Evolutionary conservation across 768 basidiomycete genomes (phyloP).

Genomic region (Mycena rebaudengoi): DNA sequence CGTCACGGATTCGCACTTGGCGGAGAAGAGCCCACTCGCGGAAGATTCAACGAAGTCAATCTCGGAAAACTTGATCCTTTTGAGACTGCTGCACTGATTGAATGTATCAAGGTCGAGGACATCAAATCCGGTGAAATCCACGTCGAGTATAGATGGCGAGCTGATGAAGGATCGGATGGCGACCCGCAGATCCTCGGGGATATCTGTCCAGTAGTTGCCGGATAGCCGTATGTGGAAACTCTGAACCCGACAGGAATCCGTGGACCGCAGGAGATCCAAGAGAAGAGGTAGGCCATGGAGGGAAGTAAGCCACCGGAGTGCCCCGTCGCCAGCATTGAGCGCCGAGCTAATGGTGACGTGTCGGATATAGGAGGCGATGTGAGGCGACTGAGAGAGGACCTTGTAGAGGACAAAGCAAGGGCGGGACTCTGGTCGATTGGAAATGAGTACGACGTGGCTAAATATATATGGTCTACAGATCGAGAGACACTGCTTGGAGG

Average conservation of each 20-base stretch:
- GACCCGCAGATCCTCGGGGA: background rate
- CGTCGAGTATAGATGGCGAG: background rate
- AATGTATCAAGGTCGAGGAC: background rate
- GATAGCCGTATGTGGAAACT: constrained; percentile 12
- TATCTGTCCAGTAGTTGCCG: background rate
- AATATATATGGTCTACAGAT: constrained; percentile 1
- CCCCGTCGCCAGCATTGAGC: background rate
- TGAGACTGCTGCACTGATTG: background rate
- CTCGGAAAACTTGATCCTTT: constrained; percentile 10
- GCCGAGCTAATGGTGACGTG: constrained; percentile 4
- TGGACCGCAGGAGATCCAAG: background rate
- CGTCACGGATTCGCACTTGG: background rate
- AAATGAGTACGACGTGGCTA: background rate
- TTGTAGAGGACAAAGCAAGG: background rate
- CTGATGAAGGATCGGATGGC: constrained; percentile 4
- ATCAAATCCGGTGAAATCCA: constrained; percentile 15
- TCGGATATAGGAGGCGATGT: constrained; percentile 7
- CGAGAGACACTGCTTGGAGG: constrained; percentile 6
- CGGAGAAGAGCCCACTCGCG: background rate
- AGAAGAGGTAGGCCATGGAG: constrained; percentile 2
- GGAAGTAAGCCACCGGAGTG: background rate
- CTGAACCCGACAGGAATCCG: background rate
- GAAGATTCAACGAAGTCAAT: background rate
- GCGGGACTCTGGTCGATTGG: background rate
- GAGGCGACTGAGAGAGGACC: background rate